Conservation (phyloP, 345 rosid species). For the Microthlaspi erraticum region DNA sequence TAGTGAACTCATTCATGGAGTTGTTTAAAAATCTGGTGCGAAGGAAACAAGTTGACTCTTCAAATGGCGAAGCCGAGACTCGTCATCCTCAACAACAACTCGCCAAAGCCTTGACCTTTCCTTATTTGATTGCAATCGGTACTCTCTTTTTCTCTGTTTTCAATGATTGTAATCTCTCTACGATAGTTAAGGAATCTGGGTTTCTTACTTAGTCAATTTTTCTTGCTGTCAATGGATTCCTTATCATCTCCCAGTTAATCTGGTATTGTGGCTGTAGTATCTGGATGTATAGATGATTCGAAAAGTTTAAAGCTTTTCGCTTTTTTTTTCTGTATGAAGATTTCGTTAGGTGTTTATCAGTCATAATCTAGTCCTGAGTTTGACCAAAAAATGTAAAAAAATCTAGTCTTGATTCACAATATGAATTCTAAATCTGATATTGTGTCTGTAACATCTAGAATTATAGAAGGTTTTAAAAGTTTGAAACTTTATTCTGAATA, state of each 20-base stretch:
- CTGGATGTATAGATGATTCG: background rate
- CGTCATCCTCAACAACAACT: conserved; percentile 51
- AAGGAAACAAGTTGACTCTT: conserved; percentile 84
- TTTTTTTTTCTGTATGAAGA: background rate
- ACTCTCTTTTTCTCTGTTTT: background rate
- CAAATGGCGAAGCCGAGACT: conserved; percentile 40
- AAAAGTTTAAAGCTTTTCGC: conserved; percentile 3
- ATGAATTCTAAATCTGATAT: no score
- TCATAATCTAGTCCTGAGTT: background rate
- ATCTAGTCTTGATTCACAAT: no score
- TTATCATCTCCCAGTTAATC: background rate
- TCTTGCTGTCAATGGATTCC: background rate
- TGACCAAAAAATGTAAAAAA: no score
- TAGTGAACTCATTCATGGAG: conserved; percentile 48
- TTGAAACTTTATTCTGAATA: no score
- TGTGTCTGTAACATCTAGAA: no score
- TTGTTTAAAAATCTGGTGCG: conserved; percentile 54
- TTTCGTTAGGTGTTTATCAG: background rate
- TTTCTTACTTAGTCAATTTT: background rate
- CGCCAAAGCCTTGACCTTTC: conserved; percentile 72
- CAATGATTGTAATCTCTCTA: background rate
- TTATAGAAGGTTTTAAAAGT: no score
- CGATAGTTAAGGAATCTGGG: background rate
- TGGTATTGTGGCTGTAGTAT: conserved; percentile 5
- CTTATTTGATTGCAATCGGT: conserved; percentile 87